Percentiles rank a stretch among this genome's conserved stretches.
Evolutionary conservation across 2,329 filamentous ascomycete genomes (phyloP).

Genomic region (Anthostomella pinea): DNA sequence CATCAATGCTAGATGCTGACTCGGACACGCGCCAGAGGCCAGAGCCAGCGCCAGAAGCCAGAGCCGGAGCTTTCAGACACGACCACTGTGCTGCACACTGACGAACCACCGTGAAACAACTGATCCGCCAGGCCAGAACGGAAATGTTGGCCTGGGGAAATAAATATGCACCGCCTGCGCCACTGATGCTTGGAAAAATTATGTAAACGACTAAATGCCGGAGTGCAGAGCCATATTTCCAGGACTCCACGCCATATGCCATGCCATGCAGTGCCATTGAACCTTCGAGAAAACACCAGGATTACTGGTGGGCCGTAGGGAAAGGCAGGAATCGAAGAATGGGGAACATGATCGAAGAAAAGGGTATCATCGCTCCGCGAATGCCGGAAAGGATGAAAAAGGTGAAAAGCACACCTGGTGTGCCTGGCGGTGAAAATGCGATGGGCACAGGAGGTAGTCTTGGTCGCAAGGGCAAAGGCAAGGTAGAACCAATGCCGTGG

Average conservation of each 20-base stretch:
- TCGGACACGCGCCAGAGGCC: no score
- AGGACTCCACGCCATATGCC: constrained; percentile 20
- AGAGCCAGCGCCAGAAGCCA: constrained; percentile 1
- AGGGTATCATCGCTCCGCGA: constrained; percentile 27
- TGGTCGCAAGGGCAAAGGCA: constrained; percentile 1
- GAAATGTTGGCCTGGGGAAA: no score
- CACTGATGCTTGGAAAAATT: constrained; percentile 17
- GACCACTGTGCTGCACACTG: constrained; percentile 1
- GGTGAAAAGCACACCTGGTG: constrained; percentile 12
- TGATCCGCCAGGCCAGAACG: constrained; percentile 2
- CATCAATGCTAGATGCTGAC: constrained; percentile 12
- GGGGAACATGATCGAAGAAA: constrained; percentile 9
- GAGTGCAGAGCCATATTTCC: constrained; percentile 12
- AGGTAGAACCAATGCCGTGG: neutral
- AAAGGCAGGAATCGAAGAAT: constrained; percentile 5
- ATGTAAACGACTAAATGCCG: constrained; percentile 9
- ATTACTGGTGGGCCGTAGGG: constrained; percentile 2
- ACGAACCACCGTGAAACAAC: constrained; percentile 7
- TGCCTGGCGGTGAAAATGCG: no score
- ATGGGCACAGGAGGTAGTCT: no score
- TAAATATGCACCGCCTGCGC: constrained; percentile 15
- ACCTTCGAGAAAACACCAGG: constrained; percentile 7
- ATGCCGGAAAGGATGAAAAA: constrained; percentile 18
- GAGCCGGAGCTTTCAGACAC: neutral
- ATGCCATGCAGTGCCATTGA: constrained; percentile 17